Base-by-base conservation (phyloP, 1,139 yeast genomes). In the Meyerozyma elateridarum region DNA sequence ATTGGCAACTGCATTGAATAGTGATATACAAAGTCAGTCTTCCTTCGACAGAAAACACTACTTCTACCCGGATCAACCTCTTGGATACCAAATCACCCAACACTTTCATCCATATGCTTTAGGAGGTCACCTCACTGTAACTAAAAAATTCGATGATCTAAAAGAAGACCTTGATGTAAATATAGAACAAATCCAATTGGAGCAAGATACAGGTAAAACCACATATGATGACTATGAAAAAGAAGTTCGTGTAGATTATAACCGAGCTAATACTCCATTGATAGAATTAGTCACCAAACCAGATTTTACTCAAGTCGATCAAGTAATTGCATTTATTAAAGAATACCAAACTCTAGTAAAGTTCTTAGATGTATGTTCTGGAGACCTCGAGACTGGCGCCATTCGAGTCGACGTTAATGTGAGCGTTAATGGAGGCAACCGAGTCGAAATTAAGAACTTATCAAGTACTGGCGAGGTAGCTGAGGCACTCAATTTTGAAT, bases 71-170 rank as follows among this genome's bases (percentile, higher is more conserved):
- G 99, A 91, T 54, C 97, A 91, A 55, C 98, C 98, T 0, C 61
- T 85, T 33, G 99, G 99, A 0, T 91, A 88, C 54, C 99, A 91
- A 52, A 81, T 91, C 35, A 91, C 99, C 0, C 99, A 91, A 58
- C 85, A 78, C 49, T 87, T 74, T 51, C 70, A 71, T 29, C 97
- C 99, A 1, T 64, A 85, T 31, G 95, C 96, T 1, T 64, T 54
- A 22, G 64, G 73, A 30, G 98, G 98, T 0, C 42, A 39, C 14
- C 32, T 91, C 28, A 54, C 52, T 20, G 54, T 91, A 29, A 54
- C 46, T 8, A 56, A 60, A 15, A 58, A 71, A 25, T 58, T 69
- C 34, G 95, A 87, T 49, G 79, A 74, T 6, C 64, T 77, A 1
- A 53, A 60, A 1, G 48, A 49, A 3, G 61, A 62, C 25, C 64